phyloP scores from a whole-genome alignment of 75 land plant species.

The Cryptomeria japonica region DNA sequence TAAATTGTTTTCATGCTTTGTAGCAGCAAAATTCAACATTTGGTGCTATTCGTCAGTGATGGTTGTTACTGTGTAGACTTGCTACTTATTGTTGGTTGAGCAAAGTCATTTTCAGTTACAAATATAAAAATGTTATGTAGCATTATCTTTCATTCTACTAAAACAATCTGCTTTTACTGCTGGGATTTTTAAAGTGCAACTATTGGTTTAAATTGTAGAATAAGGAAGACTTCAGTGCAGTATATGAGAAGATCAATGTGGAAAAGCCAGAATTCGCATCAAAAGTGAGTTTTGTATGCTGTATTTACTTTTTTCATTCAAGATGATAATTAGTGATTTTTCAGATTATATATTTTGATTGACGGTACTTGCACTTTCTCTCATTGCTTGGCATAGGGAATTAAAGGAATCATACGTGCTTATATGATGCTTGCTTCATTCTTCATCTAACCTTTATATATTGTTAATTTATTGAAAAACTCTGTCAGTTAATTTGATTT shows the following conservation, averaged over 20 bases:
- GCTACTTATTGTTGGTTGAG: not conserved
- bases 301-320: no score
- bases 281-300: slow-evolving; percentile 36
- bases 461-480: not conserved
- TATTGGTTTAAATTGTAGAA: slow-evolving; percentile 36
- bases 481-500: not conserved
- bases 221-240: slow-evolving; percentile 42
- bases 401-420: not conserved
- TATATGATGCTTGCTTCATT: not conserved
- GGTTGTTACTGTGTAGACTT: not conserved
- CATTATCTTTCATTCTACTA: not conserved
- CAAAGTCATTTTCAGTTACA: not conserved
- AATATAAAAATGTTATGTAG: not conserved
- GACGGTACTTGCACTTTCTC: not conserved
- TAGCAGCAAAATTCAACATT: not conserved
- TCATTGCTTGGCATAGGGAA: not conserved
- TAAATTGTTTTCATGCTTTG: not conserved
- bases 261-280: slow-evolving; percentile 52
- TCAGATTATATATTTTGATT: not conserved
- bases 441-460: not conserved
- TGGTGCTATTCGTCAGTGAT: not conserved
- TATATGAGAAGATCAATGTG: slow-evolving; percentile 39
- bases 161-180: not conserved
- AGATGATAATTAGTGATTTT: not conserved
- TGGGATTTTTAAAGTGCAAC: not conserved